Base-by-base conservation (phyloP, 768 basidiomycete genomes). In the Mycena albidolilacea region DNA sequence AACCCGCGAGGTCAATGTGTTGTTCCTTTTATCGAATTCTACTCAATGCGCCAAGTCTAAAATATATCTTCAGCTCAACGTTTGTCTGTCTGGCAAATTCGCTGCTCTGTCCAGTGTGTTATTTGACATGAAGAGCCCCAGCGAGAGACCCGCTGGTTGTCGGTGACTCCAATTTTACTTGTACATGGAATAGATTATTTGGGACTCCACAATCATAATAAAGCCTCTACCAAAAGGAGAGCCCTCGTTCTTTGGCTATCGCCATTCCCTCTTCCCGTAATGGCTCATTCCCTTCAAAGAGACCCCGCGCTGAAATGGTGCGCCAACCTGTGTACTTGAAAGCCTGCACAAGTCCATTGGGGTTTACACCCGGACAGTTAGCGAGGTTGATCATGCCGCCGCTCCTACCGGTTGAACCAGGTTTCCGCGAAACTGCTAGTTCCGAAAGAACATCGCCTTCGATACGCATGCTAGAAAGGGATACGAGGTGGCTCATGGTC, bases 281-380 rank as follows among this genome's bases (percentile, higher is more conserved):
- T 8, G 64, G 64, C 39, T 55, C 21, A 66, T 66, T 66, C 54
- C 64, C 64, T 57, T 66, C 64, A 44, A 66, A 66, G 8, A 66
- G 38, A 17, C 41, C 39, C 39, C 52, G 64, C 30, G 54, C 64
- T 19, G 52, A 55, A 57, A 66, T 44, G 19, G 64, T 66, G 19
- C 35, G 37, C 64, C 64, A 66, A 19, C 64, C 54, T 9, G 64
- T 66, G 46, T 55, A 57, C 64, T 66, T 66, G 39, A 66, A 12
- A 30, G 64, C 64, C 64, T 66, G 64, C n/a, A 66, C 64, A 55
- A 66, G 64, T 43, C 64, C 64, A 57, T 66, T 52, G 41, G 64
- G 64, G 41, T 57, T 66, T 30, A 66, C 64, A 41, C 64, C 64
- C 30, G 64, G 54, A 57, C 64, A 66, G 14, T 66, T 66, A 17